Conservation (phyloP, 2,329 filamentous ascomycete species). For the Cladosporium phlei region DNA sequence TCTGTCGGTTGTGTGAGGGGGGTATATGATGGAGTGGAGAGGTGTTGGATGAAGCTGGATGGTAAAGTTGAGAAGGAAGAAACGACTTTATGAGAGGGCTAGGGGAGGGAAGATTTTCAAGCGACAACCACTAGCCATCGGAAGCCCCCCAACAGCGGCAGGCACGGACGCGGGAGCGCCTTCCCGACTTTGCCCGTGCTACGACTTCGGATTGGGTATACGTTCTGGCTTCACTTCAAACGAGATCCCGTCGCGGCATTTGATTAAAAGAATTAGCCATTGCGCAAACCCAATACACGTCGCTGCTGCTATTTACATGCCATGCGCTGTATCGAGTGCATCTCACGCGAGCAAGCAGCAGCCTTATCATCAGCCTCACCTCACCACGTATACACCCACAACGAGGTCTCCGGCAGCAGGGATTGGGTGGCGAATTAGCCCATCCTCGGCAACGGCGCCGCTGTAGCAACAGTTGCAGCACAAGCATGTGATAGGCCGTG, state of each 20-base stretch:
- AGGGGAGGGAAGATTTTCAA: constrained; percentile 5
- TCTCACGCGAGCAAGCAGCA: too few relatives aligned
- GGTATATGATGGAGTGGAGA: constrained; percentile 10
- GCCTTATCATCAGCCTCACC: background rate
- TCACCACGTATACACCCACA: too few relatives aligned
- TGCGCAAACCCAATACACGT: too few relatives aligned
- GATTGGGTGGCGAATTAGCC: constrained; percentile 11
- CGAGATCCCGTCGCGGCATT: too few relatives aligned
- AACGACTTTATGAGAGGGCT: constrained; percentile 6
- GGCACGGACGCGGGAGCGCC: background rate
- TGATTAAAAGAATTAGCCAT: too few relatives aligned
- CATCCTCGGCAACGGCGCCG: constrained; percentile 13
- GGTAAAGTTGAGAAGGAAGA: constrained; percentile 7
- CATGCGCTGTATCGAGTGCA: too few relatives aligned
- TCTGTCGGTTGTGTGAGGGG: constrained; percentile 2
- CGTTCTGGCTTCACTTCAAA: too few relatives aligned
- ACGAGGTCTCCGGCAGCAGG: too few relatives aligned
- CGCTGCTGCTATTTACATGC: too few relatives aligned
- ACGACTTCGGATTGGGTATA: too few relatives aligned
- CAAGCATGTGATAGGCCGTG: constrained; percentile 12
- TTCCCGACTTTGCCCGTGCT: too few relatives aligned
- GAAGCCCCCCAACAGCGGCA: background rate
- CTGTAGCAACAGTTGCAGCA: constrained; percentile 4
- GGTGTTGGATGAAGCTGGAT: constrained; percentile 9
- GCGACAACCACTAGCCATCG: constrained; percentile 1